Evolutionary conservation across 441 rosid genomes (phyloP).

Genomic region (Adansonia grandidieri): DNA sequence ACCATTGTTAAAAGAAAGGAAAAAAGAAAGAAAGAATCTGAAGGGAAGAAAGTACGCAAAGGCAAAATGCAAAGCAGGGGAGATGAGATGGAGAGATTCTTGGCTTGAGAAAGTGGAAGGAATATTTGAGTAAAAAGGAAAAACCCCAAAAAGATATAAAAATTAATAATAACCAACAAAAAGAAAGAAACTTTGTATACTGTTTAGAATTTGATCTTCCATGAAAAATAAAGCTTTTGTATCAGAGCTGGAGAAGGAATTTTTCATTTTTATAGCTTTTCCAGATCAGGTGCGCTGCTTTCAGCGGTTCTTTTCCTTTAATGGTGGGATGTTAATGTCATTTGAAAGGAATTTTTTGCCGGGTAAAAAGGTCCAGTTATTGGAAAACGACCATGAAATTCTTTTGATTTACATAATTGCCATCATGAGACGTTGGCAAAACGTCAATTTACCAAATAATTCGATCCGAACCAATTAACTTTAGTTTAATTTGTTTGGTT

Average conservation of each 20-base stretch:
- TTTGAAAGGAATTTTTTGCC: conserved; percentile 26
- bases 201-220: conserved; percentile 9
- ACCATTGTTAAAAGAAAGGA: conserved; percentile 23
- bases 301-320: neutral
- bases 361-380: conserved; percentile 20
- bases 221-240: neutral
- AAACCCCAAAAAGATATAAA: neutral
- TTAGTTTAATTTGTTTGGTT: too few species aligned
- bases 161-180: too few species aligned
- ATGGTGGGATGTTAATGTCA: neutral
- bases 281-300: neutral
- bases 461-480: too few species aligned
- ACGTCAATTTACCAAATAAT: too few species aligned
- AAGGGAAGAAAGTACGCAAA: conserved; percentile 30
- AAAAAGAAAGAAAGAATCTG: conserved; percentile 49
- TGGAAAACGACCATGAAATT: conserved; percentile 8
- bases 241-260: conserved; percentile 26
- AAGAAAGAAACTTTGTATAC: neutral
- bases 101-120: conserved; percentile 80
- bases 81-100: conserved; percentile 65
- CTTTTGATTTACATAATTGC: neutral
- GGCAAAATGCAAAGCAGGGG: conserved; percentile 19
- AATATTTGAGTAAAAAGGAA: conserved; percentile 27
- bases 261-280: conserved; percentile 7
- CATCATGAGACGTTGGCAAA: neutral